These are phyloP conservation scores for Moringa oleifera DNA, from an alignment of 345 rosid species.

Conservation along the genomic window DNA sequence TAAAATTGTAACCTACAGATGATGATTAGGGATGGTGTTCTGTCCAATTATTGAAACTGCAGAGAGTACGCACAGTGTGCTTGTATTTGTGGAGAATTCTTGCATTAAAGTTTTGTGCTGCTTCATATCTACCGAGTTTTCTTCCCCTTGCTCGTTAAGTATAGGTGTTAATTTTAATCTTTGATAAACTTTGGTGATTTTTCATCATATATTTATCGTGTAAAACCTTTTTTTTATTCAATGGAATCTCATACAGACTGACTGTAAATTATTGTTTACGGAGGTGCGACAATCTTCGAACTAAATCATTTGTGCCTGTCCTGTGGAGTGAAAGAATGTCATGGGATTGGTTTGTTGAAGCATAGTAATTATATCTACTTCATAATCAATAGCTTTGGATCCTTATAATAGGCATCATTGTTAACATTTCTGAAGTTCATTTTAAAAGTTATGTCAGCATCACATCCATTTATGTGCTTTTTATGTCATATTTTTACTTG, in stretches of 20 bases:
- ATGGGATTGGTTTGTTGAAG: background rate
- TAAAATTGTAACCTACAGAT: background rate
- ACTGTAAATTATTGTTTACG: background rate
- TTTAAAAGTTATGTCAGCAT: background rate
- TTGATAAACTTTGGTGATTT: background rate
- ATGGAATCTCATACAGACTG: background rate
- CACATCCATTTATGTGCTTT: background rate
- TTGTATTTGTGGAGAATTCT: background rate
- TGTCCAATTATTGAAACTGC: background rate
- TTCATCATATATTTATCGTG: background rate
- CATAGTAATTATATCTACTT: too few species aligned
- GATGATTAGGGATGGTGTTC: background rate
- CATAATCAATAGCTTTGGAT: too few species aligned
- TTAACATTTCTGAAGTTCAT: background rate
- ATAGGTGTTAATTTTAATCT: background rate
- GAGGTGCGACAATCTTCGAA: background rate
- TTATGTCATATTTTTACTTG: background rate
- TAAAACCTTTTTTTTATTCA: background rate
- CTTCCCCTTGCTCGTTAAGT: background rate
- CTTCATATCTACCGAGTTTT: too few species aligned
- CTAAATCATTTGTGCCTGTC: background rate
- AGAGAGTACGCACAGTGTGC: background rate
- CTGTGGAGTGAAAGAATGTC: background rate
- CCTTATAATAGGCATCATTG: too few species aligned
- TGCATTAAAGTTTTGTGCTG: too few species aligned